phyloP scores from a whole-genome alignment of 1,139 yeast species.

The Pichia sp. region DNA sequence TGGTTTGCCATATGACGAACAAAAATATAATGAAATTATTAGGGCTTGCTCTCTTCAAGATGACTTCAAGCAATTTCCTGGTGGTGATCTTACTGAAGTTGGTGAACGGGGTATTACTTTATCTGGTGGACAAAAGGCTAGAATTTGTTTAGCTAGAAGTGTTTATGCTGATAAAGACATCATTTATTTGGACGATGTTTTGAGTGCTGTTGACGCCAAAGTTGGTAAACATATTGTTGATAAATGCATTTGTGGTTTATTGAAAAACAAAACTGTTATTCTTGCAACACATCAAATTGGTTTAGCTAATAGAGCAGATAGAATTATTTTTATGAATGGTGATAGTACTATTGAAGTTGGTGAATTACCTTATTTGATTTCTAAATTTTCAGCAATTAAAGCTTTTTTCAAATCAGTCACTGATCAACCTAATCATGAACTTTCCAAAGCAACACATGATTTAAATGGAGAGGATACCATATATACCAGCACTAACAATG shows the following conservation, averaged over 20 bases:
- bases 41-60: constrained; percentile 60
- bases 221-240: constrained; percentile 65
- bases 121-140: constrained; percentile 91
- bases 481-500: background rate
- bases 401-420: constrained; percentile 37
- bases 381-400: constrained; percentile 42
- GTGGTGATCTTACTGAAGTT: constrained; percentile 79
- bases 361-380: constrained; percentile 44
- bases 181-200: constrained; percentile 72
- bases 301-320: constrained; percentile 63
- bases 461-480: background rate
- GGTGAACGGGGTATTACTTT: constrained; percentile 90
- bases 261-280: constrained; percentile 58
- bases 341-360: constrained; percentile 62
- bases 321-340: constrained; percentile 62
- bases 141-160: constrained; percentile 78
- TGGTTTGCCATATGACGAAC: constrained; percentile 53
- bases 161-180: constrained; percentile 65
- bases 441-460: background rate
- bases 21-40: constrained; percentile 50
- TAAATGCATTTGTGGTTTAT: constrained; percentile 53
- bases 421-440: constrained; percentile 1
- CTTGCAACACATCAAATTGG: constrained; percentile 84
- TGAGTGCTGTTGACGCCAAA: constrained; percentile 69
- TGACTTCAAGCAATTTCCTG: constrained; percentile 67